These are phyloP conservation scores for Kazachstania psychrophila DNA, from an alignment of 805 yeast species.

Conservation along the genomic window DNA sequence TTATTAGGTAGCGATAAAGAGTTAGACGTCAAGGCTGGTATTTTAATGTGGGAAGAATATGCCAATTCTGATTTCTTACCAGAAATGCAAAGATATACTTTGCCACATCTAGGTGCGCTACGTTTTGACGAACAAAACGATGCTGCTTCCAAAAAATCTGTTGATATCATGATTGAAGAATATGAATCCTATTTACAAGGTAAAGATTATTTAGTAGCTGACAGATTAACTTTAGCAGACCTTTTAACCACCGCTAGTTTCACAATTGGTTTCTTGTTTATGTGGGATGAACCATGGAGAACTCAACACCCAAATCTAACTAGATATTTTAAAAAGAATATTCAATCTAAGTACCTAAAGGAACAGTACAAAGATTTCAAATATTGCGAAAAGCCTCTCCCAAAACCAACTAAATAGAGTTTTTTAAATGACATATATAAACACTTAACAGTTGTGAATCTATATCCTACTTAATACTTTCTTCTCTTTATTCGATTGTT, in stretches of 20 bases:
- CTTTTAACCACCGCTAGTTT: constrained; percentile 13
- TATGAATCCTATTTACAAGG: constrained; percentile 50
- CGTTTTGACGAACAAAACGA: constrained; percentile 68
- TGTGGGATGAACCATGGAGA: constrained; percentile 60
- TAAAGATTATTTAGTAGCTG: constrained; percentile 63
- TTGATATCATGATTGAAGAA: constrained; percentile 34
- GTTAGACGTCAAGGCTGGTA: constrained; percentile 35
- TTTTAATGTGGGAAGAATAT: constrained; percentile 70
- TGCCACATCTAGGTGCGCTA: constrained; percentile 45
- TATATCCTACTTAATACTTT: too few relatives aligned
- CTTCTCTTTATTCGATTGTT: too few relatives aligned
- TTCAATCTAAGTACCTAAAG: constrained; percentile 6
- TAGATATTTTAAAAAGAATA: constrained; percentile 8
- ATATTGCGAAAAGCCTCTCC: too few relatives aligned
- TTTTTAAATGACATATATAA: too few relatives aligned
- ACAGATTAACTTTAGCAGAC: constrained; percentile 38
- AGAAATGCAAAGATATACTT: constrained; percentile 39
- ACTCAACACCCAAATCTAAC: constrained; percentile 47
- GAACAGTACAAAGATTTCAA: constrained; percentile 3
- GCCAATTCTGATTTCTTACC: constrained; percentile 58
- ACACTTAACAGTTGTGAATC: too few relatives aligned
- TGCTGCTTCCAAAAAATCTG: constrained; percentile 34
- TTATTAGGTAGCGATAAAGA: constrained; percentile 42
- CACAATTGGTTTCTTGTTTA: constrained; percentile 31
- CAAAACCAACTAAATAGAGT: too few relatives aligned